These are phyloP conservation scores for Lachnellula cervina DNA, from an alignment of 2,329 filamentous ascomycete species.

Conservation along the genomic window DNA sequence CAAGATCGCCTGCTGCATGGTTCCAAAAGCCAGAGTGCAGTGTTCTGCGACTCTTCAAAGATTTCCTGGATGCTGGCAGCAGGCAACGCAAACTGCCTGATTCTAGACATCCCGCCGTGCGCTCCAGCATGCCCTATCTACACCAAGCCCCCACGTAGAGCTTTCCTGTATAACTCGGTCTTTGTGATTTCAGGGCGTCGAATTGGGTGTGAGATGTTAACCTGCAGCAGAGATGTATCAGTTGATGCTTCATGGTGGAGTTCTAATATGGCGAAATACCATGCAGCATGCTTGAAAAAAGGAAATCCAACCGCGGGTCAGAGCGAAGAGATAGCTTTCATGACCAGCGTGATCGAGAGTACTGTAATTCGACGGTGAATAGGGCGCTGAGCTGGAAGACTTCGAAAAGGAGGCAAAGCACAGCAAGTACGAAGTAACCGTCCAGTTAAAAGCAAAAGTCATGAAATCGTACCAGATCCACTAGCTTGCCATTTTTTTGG, in stretches of 20 bases:
- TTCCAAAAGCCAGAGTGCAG: constrained; percentile 53
- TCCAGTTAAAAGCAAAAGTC: background rate
- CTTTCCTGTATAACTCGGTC: background rate
- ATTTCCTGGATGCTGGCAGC: constrained; percentile 34
- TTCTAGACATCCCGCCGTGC: constrained; percentile 51
- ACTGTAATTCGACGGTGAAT: background rate
- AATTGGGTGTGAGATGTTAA: background rate
- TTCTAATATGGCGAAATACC: constrained; percentile 3
- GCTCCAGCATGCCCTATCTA: constrained; percentile 51
- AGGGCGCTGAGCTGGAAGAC: background rate
- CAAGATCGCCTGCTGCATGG: constrained; percentile 40
- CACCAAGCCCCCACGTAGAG: constrained; percentile 2
- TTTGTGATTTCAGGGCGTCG: background rate
- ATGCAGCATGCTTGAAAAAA: constrained; percentile 21
- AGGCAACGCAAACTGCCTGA: constrained; percentile 50
- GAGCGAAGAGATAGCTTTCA: background rate
- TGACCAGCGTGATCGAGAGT: background rate
- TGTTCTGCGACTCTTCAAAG: constrained; percentile 38
- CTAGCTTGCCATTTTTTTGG: background rate
- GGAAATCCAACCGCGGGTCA: no score
- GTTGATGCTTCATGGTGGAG: background rate
- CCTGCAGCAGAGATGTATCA: background rate
- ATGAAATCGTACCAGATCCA: background rate
- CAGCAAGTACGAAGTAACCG: no score
- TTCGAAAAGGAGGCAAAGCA: background rate